Evolutionary conservation across 306 rosid species (phyloP).

Genomic region (Styphnolobium japonicum): DNA sequence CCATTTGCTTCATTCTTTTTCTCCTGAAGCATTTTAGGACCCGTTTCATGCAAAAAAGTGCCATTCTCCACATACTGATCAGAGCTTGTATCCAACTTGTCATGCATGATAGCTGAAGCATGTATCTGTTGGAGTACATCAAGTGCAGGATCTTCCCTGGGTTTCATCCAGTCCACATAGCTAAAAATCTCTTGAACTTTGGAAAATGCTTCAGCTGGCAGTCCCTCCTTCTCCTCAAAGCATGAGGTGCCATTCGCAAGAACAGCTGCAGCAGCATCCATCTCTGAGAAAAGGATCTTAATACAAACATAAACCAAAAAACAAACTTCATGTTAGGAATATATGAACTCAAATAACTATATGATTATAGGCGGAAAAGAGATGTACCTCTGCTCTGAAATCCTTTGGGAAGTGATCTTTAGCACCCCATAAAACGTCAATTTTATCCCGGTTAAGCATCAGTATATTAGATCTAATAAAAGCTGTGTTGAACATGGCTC

Average conservation of each 20-base stretch:
- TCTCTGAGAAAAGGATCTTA: conserved; percentile 73
- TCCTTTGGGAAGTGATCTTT: conserved; percentile 63
- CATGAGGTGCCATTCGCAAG: conserved; percentile 35
- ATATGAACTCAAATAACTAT: neutral
- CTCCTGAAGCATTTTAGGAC: conserved; percentile 26
- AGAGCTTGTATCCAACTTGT: conserved; percentile 29
- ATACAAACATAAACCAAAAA: conserved; percentile 29
- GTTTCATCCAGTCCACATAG: conserved; percentile 67
- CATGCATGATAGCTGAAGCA: conserved; percentile 33
- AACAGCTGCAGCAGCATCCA: conserved; percentile 53
- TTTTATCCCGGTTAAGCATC: conserved; percentile 64
- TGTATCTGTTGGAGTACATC: conserved; percentile 49
- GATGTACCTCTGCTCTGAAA: conserved; percentile 69
- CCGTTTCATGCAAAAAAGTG: conserved; percentile 19
- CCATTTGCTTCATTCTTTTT: conserved; percentile 23
- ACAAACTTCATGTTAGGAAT: conserved; percentile 14
- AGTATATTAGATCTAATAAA: conserved; percentile 66
- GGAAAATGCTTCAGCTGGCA: conserved; percentile 71
- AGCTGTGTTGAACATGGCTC: conserved; percentile 66
- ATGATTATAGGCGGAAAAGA: conserved; percentile 6
- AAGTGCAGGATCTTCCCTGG: conserved; percentile 44
- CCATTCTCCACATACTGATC: conserved; percentile 17
- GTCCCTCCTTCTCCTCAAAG: conserved; percentile 67
- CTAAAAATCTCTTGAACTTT: conserved; percentile 72
- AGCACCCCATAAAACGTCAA: conserved; percentile 63